Evolutionary conservation across 176 grass and related monocot species (phyloP).

Genomic region (Echinochloa phyllopogon): DNA sequence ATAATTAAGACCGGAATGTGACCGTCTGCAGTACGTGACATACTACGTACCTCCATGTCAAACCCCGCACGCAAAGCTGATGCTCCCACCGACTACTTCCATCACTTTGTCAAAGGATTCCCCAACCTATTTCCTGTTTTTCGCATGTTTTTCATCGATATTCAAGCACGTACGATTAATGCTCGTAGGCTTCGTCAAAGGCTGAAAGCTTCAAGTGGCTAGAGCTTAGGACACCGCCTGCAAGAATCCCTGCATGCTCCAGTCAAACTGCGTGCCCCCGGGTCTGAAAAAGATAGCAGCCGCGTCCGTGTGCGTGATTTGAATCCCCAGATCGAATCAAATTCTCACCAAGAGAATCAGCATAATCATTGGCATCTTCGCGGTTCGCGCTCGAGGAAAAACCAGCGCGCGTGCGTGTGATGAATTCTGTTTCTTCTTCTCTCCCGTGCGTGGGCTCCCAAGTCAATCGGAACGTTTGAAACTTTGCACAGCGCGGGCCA

Average conservation of each 20-base stretch:
- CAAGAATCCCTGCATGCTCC: too few relatives aligned
- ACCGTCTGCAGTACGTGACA: neutral
- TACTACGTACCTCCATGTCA: neutral
- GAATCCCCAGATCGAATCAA: neutral
- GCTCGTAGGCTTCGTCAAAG: neutral
- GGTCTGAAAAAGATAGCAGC: neutral
- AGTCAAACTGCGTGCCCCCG: neutral
- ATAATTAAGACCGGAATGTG: neutral
- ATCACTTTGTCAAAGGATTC: neutral
- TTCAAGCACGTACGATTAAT: neutral
- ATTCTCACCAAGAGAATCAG: neutral
- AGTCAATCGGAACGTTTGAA: neutral
- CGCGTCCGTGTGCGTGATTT: neutral
- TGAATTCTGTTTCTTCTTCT: neutral
- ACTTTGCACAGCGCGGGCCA: neutral
- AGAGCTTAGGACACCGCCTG: too few relatives aligned
- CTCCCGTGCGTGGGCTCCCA: neutral
- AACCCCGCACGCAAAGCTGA: neutral
- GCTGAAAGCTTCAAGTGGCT: neutral
- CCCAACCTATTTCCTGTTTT: neutral
- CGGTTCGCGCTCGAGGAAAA: neutral
- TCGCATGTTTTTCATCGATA: neutral
- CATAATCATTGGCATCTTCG: conserved; percentile 10
- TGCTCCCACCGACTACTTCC: neutral
- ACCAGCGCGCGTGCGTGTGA: neutral